Conservation (phyloP, 2,329 filamentous ascomycete genomes). For the Pseudonectria buxi region DNA sequence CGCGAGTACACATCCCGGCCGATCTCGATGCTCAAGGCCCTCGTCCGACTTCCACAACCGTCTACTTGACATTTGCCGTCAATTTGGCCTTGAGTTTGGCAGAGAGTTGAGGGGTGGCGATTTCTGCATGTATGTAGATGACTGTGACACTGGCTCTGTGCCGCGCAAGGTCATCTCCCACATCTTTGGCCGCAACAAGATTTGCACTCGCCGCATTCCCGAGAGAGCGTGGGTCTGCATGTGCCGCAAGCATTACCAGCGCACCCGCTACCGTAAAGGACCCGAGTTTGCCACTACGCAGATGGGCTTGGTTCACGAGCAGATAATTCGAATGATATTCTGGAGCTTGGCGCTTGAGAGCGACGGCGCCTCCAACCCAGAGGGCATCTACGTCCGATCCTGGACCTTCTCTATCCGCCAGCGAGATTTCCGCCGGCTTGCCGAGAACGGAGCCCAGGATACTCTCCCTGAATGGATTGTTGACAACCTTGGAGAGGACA, state of each 20-base stretch:
- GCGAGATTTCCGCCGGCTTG: conserved; percentile 54
- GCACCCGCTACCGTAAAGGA: conserved; percentile 61
- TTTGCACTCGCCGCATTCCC: conserved; percentile 64
- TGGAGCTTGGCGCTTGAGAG: conserved; percentile 51
- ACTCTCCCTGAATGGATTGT: conserved; percentile 38
- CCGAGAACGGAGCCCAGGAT: conserved; percentile 23
- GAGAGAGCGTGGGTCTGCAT: conserved; percentile 65
- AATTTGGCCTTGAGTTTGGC: conserved; percentile 10
- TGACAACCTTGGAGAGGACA: conserved; percentile 37
- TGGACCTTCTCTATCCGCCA: conserved; percentile 60
- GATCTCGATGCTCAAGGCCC: not conserved
- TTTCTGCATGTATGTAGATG: conserved; percentile 48
- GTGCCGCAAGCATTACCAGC: conserved; percentile 79
- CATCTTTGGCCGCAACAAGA: conserved; percentile 77
- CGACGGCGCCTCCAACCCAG: conserved; percentile 19
- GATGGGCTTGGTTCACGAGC: conserved; percentile 55
- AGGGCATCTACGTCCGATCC: conserved; percentile 27
- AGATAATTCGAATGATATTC: conserved; percentile 54
- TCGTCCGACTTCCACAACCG: conserved; percentile 2
- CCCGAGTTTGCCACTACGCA: conserved; percentile 55
- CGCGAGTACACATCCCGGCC: not conserved
- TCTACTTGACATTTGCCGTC: conserved; percentile 13
- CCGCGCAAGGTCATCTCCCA: conserved; percentile 73
- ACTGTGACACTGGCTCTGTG: conserved; percentile 54
- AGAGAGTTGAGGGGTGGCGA: conserved; percentile 20